Percentiles rank a stretch among this genome's conserved stretches.
Evolutionary conservation across 495 filamentous ascomycete genomes (phyloP).

Genomic region (Aspergillus taichungensis): DNA sequence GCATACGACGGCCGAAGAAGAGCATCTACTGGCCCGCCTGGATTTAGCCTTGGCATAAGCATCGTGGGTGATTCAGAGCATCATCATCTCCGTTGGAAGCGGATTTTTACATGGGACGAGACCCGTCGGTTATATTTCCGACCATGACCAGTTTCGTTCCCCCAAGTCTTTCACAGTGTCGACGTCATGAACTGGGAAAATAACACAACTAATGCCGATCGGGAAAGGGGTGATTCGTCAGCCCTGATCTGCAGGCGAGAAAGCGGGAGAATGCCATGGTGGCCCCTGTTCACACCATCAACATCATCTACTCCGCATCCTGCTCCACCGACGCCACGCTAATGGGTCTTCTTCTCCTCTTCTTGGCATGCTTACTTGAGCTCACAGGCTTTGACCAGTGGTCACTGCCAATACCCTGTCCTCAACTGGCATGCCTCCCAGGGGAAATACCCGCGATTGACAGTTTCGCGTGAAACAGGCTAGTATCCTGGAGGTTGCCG

Average conservation of each 20-base stretch:
- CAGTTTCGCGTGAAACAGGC: slow-evolving; percentile 16
- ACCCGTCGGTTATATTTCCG: too few relatives aligned
- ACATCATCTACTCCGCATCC: slow-evolving; percentile 9
- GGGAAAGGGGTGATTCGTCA: slow-evolving; percentile 1
- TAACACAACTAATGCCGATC: too few relatives aligned
- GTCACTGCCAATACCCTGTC: too few relatives aligned
- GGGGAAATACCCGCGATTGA: slow-evolving; percentile 11
- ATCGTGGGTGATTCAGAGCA: neutral
- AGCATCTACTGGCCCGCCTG: slow-evolving; percentile 20
- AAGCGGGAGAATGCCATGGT: neutral
- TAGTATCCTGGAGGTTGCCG: slow-evolving; percentile 15
- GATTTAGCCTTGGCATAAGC: slow-evolving; percentile 24
- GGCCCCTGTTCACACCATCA: slow-evolving; percentile 1
- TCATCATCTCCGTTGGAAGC: neutral
- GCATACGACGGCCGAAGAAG: slow-evolving; percentile 12
- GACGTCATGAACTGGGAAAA: too few relatives aligned
- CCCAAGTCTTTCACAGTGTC: too few relatives aligned
- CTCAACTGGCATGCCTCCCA: neutral
- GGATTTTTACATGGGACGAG: neutral
- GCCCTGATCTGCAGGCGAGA: neutral
- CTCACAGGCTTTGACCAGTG: neutral
- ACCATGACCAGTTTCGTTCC: too few relatives aligned
- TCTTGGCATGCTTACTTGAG: slow-evolving; percentile 17
- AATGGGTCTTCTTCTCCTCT: slow-evolving; percentile 6
- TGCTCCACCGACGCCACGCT: slow-evolving; percentile 8